Conservation (phyloP, 2,329 filamentous ascomycete species). For the Pseudogymnoascus sp. region DNA sequence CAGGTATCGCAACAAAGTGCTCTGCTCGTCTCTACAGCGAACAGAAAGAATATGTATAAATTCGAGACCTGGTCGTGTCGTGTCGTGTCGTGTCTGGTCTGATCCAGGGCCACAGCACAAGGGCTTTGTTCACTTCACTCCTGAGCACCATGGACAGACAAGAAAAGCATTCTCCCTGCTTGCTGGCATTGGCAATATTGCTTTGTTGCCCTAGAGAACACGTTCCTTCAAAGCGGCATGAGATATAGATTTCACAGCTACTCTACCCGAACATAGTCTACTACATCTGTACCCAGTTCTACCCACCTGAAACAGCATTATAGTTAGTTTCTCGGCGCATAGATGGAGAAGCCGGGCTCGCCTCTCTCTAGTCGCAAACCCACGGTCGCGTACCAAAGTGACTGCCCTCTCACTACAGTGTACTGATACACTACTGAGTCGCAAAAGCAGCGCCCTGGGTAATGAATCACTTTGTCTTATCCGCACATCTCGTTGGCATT, state of each 20-base stretch:
- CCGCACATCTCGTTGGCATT: background rate
- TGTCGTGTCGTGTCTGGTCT: no score
- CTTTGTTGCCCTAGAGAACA: background rate
- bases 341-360: background rate
- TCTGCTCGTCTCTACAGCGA: background rate
- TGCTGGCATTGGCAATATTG: background rate
- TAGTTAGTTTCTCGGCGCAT: background rate
- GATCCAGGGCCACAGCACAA: background rate
- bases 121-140: background rate
- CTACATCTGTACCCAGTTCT: background rate
- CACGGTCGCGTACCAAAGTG: background rate
- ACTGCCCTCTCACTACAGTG: background rate
- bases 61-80: background rate
- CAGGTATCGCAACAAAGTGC: no score
- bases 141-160: background rate
- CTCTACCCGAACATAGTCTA: background rate
- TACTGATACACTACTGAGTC: background rate
- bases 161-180: background rate
- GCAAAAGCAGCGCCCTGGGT: conserved; percentile 2
- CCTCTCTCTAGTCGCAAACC: background rate
- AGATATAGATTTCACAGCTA: background rate
- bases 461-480: conserved; percentile 4
- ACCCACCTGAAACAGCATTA: background rate
- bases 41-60: background rate
- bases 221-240: background rate